These are phyloP conservation scores for Podila minutissima DNA, from an alignment of 192 early-diverging fungal genomes.

Conservation along the genomic window DNA sequence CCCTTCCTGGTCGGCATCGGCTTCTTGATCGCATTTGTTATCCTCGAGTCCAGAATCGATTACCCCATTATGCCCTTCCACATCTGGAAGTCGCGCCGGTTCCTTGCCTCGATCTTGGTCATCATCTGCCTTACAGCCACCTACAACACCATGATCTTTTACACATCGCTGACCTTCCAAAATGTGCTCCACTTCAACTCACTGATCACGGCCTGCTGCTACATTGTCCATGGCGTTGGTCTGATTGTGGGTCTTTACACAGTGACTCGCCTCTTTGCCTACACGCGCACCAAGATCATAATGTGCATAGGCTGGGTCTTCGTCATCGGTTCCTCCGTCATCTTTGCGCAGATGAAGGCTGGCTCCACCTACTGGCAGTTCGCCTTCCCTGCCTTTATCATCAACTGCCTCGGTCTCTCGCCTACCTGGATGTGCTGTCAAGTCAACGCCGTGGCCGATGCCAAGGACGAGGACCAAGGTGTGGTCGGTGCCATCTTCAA, in stretches of 20 bases:
- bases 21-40: conserved; percentile 44
- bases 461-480: conserved; percentile 42
- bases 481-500: conserved; percentile 52
- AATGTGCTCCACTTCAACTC: conserved; percentile 46
- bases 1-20: conserved; percentile 47
- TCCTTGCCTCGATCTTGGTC: conserved; percentile 41
- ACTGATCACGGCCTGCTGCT: conserved; percentile 56
- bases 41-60: conserved; percentile 36
- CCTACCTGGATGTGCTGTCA: conserved; percentile 51
- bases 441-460: conserved; percentile 45
- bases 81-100: conserved; percentile 50
- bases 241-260: conserved; percentile 40
- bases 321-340: conserved; percentile 9
- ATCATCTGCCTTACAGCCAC: conserved; percentile 30
- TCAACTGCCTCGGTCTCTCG: conserved; percentile 38
- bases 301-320: conserved; percentile 36
- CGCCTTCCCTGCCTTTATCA: conserved; percentile 45
- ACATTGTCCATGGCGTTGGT: conserved; percentile 55
- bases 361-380: conserved; percentile 32
- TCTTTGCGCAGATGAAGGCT: conserved; percentile 32
- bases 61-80: conserved; percentile 57
- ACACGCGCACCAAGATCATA: conserved; percentile 34
- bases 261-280: conserved; percentile 21
- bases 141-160: conserved; percentile 55
- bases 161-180: conserved; percentile 57